Conservation (phyloP, 2,329 filamentous ascomycete genomes). For the Akanthomyces uredinophilus region DNA sequence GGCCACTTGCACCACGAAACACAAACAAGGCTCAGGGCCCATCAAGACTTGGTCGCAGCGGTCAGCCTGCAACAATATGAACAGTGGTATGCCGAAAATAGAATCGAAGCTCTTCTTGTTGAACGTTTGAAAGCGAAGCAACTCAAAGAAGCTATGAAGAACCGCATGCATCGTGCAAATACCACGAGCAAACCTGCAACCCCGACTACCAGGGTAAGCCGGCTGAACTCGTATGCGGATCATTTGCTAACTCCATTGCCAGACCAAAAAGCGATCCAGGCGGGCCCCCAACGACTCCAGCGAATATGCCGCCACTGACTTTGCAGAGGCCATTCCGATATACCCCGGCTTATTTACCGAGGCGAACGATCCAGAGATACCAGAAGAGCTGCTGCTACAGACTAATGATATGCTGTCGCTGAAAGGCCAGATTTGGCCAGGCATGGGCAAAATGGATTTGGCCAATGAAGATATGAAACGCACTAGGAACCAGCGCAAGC, state of each 20-base stretch:
- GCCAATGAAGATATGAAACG: constrained; percentile 68
- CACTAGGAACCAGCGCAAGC: constrained; percentile 74
- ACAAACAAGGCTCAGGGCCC: constrained; percentile 69
- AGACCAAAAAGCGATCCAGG: constrained; percentile 28
- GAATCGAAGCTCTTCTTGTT: constrained; percentile 67
- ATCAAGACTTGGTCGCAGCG: constrained; percentile 61
- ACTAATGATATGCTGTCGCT: constrained; percentile 38
- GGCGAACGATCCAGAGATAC: constrained; percentile 25
- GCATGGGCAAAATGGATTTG: constrained; percentile 78
- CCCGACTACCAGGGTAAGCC: constrained; percentile 14
- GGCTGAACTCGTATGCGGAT: constrained; percentile 3
- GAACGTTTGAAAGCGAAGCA: constrained; percentile 75
- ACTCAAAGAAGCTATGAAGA: constrained; percentile 55
- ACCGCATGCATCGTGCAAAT: constrained; percentile 35
- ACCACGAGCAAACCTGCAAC: constrained; percentile 19
- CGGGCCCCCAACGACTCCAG: constrained; percentile 19
- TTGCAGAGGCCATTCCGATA: constrained; percentile 23
- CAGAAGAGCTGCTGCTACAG: constrained; percentile 24
- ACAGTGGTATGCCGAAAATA: constrained; percentile 68
- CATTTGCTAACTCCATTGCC: neutral
- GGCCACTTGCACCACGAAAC: constrained; percentile 83
- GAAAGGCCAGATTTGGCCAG: constrained; percentile 70
- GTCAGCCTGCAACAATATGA: constrained; percentile 64
- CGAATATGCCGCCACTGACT: constrained; percentile 26
- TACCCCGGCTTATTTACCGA: constrained; percentile 26